Evolutionary conservation across 2,329 filamentous ascomycete genomes (phyloP).

Genomic region (Epichloe coenophiala): DNA sequence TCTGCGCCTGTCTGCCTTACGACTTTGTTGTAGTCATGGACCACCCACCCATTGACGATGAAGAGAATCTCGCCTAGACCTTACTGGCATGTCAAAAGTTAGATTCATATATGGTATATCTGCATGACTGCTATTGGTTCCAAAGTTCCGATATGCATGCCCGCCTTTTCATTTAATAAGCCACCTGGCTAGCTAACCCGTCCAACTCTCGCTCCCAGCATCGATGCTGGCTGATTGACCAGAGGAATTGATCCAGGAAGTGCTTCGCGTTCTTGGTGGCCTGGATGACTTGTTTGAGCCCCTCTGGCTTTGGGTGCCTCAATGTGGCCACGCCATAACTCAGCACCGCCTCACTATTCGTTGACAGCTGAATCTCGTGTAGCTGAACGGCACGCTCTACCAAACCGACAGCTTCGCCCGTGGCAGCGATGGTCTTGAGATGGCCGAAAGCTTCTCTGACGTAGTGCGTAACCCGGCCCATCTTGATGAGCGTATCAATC

Average conservation of each 20-base stretch:
- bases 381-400: slow-evolving; percentile 36
- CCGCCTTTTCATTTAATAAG: slow-evolving; percentile 36
- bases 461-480: slow-evolving; percentile 63
- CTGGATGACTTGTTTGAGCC: slow-evolving; percentile 45
- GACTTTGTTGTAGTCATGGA: no score
- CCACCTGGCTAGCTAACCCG: slow-evolving; percentile 52
- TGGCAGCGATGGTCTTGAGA: slow-evolving; percentile 64
- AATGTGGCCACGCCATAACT: slow-evolving; percentile 70
- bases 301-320: slow-evolving; percentile 35
- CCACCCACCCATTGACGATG: no score
- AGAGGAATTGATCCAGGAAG: slow-evolving; percentile 60
- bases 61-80: no score
- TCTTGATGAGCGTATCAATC: slow-evolving; percentile 49
- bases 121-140: no score
- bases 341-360: slow-evolving; percentile 36
- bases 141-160: no score
- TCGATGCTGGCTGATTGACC: slow-evolving; percentile 55
- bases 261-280: slow-evolving; percentile 54
- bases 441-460: slow-evolving; percentile 71
- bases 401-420: slow-evolving; percentile 56
- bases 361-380: slow-evolving; percentile 27
- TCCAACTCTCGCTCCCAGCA: slow-evolving; percentile 64
- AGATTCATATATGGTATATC: no score
- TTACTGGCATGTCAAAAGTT: no score
- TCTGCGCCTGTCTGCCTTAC: no score